These are phyloP conservation scores for Fomitopsis betulina DNA, from an alignment of 1,284 basidiomycete genomes.

Conservation along the genomic window DNA sequence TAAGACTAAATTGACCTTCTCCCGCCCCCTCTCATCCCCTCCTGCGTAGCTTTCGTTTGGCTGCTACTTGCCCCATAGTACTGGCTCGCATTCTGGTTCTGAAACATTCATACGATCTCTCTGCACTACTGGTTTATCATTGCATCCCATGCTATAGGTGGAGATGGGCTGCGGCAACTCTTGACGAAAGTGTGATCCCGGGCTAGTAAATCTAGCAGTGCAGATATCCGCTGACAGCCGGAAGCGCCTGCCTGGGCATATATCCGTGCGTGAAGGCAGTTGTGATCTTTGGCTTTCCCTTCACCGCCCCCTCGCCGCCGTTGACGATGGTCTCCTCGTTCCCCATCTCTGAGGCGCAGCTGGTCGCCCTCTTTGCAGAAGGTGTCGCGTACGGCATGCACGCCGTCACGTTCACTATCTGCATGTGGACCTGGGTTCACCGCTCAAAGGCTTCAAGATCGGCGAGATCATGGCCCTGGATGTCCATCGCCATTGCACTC, in stretches of 20 bases:
- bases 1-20: no score
- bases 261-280: neutral
- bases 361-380: conserved; percentile 1
- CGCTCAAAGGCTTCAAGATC: neutral
- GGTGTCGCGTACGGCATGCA: conserved; percentile 4
- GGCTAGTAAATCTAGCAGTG: no score
- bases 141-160: no score
- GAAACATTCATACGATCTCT: no score
- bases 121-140: no score
- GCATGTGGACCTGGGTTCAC: neutral
- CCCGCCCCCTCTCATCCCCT: no score
- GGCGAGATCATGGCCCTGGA: neutral
- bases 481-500: neutral
- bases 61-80: no score
- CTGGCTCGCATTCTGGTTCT: no score
- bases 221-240: neutral
- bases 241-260: neutral
- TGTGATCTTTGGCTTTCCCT: neutral
- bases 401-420: conserved; percentile 1
- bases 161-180: no score
- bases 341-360: conserved; percentile 2
- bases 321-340: neutral
- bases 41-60: no score
- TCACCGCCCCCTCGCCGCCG: neutral
- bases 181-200: no score